Conservation (phyloP, 2,329 filamentous ascomycete genomes). For the Bipolaris zeicola region DNA sequence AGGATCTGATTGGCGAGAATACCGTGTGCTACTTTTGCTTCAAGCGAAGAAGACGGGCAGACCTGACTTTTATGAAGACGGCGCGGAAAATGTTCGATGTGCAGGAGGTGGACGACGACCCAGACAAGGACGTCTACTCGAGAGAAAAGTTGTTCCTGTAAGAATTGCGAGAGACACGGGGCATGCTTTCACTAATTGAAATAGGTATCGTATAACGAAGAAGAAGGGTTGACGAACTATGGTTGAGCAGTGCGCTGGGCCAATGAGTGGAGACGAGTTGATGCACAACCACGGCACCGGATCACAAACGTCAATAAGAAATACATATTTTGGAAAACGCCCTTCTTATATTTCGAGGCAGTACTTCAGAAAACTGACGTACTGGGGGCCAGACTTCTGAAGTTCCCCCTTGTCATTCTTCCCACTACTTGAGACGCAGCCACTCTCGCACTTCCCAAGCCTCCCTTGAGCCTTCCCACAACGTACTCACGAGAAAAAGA, state of each 20-base stretch:
- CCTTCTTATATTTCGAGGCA: background rate
- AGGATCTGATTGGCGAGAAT: constrained; percentile 69
- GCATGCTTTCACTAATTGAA: background rate
- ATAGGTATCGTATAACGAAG: constrained; percentile 31
- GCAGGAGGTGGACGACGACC: constrained; percentile 55
- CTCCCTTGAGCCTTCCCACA: background rate
- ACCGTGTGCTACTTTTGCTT: constrained; percentile 87
- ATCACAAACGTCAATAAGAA: no score
- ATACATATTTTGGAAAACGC: background rate
- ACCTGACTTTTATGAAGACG: constrained; percentile 59
- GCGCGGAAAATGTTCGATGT: constrained; percentile 57
- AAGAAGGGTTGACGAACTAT: constrained; percentile 16
- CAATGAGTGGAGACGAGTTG: background rate
- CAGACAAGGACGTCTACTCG: constrained; percentile 52
- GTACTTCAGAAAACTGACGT: background rate
- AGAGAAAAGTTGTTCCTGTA: constrained; percentile 59
- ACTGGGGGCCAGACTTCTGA: background rate
- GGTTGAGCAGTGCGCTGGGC: background rate
- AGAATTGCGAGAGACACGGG: constrained; percentile 14
- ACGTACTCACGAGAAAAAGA: background rate
- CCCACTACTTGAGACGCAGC: background rate
- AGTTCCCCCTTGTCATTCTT: background rate
- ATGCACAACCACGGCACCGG: background rate
- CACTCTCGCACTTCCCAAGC: background rate
- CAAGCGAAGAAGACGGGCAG: constrained; percentile 83